Evolutionary conservation across 371 early-diverging fungal species (phyloP), one percentile per base, ranked within the genome.

Genomic region (Mortierella polycephala): DNA sequence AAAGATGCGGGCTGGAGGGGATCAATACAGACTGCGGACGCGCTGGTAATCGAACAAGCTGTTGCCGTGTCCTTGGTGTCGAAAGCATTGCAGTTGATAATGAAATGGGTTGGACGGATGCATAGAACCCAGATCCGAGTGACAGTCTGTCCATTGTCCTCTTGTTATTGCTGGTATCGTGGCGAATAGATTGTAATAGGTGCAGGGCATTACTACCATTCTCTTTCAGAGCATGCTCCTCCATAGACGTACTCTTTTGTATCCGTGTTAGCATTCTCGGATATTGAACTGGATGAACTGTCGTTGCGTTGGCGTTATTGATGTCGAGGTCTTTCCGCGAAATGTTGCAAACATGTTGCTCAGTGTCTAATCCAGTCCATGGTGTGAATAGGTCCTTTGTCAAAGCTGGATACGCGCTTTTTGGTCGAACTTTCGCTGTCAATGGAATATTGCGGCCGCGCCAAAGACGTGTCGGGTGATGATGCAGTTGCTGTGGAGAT

Each of bases 21-120:
- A 75, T 70, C 13, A 75, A 42, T 5, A 75, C 71, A 0, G 76
- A 75, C 16, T 71, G 76, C 7, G 76, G 76, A 0, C 71, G 60
- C 1, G 71, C 67, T 16, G 76, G 76, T 23, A 70, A 46, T 4
- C 66, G 66, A 9, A 75, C 60, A 11, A 75, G 60, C 1, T 75
- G 53, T 23, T 57, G 58, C 30, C 44, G 50, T 7, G 57, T 57
- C 40, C 58, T 70, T 37, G 76, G 71, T 0, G 60, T 75, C 13
- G 70, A 62, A 12, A 71, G 76, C 20, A 64, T 65, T 12, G 66
- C 62, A 41, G 57, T 13, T 2, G 75, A 57, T 39, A 75, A 66
- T 0, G 59, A 64, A 18, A 75, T 52, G 0, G 75, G 75, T 10
- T 70, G 63, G 21, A 70, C 62, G 0, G 76, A 67, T 7, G 71